These are phyloP conservation scores for Butyriboletus appendiculatus DNA, from an alignment of 1,284 basidiomycete species.

Conservation along the genomic window DNA sequence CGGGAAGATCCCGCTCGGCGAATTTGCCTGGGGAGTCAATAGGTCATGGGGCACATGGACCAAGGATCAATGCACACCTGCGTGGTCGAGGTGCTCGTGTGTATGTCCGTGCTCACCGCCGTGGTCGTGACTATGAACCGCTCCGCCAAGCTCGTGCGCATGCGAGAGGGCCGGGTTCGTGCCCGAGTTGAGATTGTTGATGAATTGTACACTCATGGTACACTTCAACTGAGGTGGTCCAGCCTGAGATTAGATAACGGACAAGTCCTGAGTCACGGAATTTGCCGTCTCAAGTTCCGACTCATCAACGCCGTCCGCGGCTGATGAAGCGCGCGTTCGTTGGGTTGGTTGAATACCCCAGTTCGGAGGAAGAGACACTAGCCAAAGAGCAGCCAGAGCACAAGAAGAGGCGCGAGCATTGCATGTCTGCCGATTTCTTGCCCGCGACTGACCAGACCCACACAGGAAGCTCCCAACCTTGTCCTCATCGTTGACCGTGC, in stretches of 20 bases:
- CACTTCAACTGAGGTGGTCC: not conserved
- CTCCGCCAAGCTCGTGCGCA: conserved; percentile 39
- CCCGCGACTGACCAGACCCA: conserved; percentile 11
- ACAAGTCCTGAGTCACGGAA: conserved; percentile 8
- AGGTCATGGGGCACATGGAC: conserved; percentile 6
- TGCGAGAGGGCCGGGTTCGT: conserved; percentile 39
- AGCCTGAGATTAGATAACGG: conserved; percentile 13
- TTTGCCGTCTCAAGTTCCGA: conserved; percentile 13
- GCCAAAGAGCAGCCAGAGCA: conserved; percentile 13
- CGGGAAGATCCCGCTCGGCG: conserved; percentile 89
- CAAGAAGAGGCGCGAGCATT: conserved; percentile 28
- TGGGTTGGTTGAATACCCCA: conserved; percentile 33
- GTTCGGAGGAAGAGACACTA: conserved; percentile 36
- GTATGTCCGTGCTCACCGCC: conserved; percentile 84
- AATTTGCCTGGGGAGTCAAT: conserved; percentile 71
- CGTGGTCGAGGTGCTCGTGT: conserved; percentile 86
- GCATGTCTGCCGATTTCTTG: not conserved
- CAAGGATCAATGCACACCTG: conserved; percentile 53
- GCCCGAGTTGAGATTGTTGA: conserved; percentile 56
- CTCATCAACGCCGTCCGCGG: not conserved
- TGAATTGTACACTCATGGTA: conserved; percentile 66
- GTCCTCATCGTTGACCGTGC: conserved; percentile 46
- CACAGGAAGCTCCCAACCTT: conserved; percentile 62
- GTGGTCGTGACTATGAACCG: conserved; percentile 40
- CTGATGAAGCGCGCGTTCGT: conserved; percentile 27